Evolutionary conservation across 1,284 basidiomycete species (phyloP), one percentile per base, ranked within the genome.

Genomic region (Pisolithus thermaeus): DNA sequence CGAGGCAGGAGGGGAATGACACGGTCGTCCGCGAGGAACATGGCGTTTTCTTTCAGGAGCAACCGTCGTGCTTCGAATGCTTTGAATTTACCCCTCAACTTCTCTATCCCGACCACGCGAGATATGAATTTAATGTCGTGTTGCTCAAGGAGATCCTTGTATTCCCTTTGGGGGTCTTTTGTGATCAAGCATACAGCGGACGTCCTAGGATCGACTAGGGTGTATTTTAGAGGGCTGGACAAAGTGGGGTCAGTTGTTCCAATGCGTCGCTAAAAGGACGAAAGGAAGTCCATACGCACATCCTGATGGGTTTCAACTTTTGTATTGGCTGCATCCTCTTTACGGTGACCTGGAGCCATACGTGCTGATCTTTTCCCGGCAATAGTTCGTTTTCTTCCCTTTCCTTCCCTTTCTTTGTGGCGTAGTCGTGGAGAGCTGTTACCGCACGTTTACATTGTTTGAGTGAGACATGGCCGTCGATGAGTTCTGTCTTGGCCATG

Each of bases 111-210:
- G 36, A 99, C 92, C n/a, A 99, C 93, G 25, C 95, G 79, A 38
- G 82, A 84, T 62, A 99, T 84, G 58, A 96, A 96, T 58, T 87
- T 89, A 74, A 99, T 84, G 46, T 83, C 79, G 50, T 90, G 75
- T 46, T 74, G 70, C 48, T 83, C 84, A 23, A 99, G 76, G 18
- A 97, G 80, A 67, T 97, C 92, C 71, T 98, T 98, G 79, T 97
- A 98, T 66, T 93, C 80, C 50, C 96, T 74, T 66, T 98, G 96
- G 7, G 97, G 96, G 69, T 97, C 92, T 71, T 98, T 98, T 49
- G 88, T 89, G 67, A 99, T 85, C 49, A 99, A 77, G 67, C 95
- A 98, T 47, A 98, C 79, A 14, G 85, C 72, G 4, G 83, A 84
- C 9, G 79, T 81, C 50, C 85, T 83, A 14, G 86, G 93, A 73